These are phyloP conservation scores for Cryptosporidium ryanae DNA, from an alignment of 169 alveolate species.

Conservation along the genomic window DNA sequence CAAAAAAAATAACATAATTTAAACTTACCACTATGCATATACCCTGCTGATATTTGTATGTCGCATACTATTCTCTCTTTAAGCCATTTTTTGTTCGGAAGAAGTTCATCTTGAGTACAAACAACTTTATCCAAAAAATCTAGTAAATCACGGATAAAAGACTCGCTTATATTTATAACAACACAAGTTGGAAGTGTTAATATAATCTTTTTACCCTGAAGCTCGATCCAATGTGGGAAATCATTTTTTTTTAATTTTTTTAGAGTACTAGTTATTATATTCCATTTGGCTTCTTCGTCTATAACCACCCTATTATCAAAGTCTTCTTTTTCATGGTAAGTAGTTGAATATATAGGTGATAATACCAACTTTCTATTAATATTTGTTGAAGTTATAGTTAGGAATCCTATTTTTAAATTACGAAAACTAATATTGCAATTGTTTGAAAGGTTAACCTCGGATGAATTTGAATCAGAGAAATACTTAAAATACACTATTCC, in stretches of 20 bases:
- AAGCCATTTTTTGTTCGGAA: slow-evolving; percentile 14
- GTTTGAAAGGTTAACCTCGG: not conserved
- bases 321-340: not conserved
- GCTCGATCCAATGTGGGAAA: slow-evolving; percentile 47
- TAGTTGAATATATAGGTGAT: slow-evolving; percentile 43
- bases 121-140: slow-evolving; percentile 69
- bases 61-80: slow-evolving; percentile 68
- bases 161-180: not conserved
- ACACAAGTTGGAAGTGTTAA: slow-evolving; percentile 34
- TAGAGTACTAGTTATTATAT: not conserved
- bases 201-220: slow-evolving; percentile 51
- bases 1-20: not conserved
- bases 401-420: slow-evolving; percentile 3
- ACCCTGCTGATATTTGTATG: slow-evolving; percentile 63
- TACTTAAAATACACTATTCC: slow-evolving; percentile 39
- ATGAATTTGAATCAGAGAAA: not conserved
- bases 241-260: not conserved
- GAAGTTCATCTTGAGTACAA: slow-evolving; percentile 47
- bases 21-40: slow-evolving; percentile 75
- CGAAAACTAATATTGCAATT: not conserved
- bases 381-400: slow-evolving; percentile 4
- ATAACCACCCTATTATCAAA: slow-evolving; percentile 3
- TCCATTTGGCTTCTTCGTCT: slow-evolving; percentile 6
- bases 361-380: not conserved
- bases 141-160: slow-evolving; percentile 9